phyloP scores from a whole-genome alignment of 164 flowering plant genomes.

The Tetracentron sinense region DNA sequence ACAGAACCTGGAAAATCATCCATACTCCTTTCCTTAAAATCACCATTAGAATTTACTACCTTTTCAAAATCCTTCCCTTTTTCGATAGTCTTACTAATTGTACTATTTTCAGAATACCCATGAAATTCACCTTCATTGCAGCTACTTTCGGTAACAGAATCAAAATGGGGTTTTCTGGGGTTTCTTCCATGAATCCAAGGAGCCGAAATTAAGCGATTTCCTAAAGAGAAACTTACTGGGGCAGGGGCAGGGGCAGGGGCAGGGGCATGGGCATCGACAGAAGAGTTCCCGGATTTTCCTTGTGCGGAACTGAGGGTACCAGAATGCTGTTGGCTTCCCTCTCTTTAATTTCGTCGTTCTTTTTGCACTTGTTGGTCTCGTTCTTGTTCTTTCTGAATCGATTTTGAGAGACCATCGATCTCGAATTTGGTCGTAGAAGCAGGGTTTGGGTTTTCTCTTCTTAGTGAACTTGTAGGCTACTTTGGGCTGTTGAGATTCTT shows the following conservation, averaged over 20 bases:
- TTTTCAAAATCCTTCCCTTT: not conserved
- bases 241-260: no score
- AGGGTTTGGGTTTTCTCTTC: slow-evolving; percentile 69
- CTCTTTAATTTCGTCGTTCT: slow-evolving; percentile 8
- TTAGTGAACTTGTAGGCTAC: slow-evolving; percentile 17
- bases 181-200: slow-evolving; percentile 56
- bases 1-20: not conserved
- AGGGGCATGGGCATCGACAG: no score
- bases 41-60: not conserved
- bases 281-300: slow-evolving; percentile 4
- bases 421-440: slow-evolving; percentile 59
- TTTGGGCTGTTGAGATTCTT: slow-evolving; percentile 14
- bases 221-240: slow-evolving; percentile 13
- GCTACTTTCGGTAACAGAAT: slow-evolving; percentile 16
- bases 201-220: slow-evolving; percentile 29
- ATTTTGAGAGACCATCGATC: slow-evolving; percentile 64
- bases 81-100: not conserved
- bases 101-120: not conserved
- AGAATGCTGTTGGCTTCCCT: slow-evolving; percentile 3
- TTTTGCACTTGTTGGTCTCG: slow-evolving; percentile 13
- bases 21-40: slow-evolving; percentile 3
- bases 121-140: not conserved
- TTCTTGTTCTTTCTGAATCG: slow-evolving; percentile 10
- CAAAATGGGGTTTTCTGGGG: slow-evolving; percentile 15
- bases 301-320: slow-evolving; percentile 1